Conservation (phyloP, 2,329 filamentous ascomycete species). For the Cladosporium sp. region DNA sequence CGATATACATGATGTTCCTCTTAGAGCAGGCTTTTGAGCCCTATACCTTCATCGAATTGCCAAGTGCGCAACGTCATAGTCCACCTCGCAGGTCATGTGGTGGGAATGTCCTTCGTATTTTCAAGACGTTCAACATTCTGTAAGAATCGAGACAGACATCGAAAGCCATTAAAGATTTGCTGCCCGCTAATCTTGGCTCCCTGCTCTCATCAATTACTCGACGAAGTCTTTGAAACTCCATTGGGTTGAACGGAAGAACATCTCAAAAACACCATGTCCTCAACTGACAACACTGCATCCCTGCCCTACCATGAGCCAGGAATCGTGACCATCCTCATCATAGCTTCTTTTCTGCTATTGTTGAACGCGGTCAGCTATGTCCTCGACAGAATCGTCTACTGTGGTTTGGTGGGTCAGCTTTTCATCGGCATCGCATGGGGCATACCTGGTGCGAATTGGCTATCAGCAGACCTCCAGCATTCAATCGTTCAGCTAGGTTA, state of each 20-base stretch:
- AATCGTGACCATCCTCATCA: slow-evolving; percentile 60
- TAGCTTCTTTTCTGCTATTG: slow-evolving; percentile 57
- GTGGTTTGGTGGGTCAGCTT: slow-evolving; percentile 71
- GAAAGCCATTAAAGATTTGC: not conserved
- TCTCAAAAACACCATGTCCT: not conserved
- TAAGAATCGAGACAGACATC: no score
- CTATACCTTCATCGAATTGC: not conserved
- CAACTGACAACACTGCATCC: not conserved
- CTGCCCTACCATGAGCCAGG: slow-evolving; percentile 33
- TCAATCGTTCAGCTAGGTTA: slow-evolving; percentile 68
- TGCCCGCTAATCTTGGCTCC: not conserved
- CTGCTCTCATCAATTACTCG: not conserved
- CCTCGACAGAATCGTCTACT: slow-evolving; percentile 58
- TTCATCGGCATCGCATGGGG: slow-evolving; percentile 71
- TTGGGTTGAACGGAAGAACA: not conserved
- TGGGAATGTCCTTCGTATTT: not conserved
- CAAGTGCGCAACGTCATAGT: not conserved
- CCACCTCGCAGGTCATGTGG: not conserved
- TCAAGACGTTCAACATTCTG: no score
- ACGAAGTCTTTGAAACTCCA: not conserved
- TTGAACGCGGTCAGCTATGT: slow-evolving; percentile 27
- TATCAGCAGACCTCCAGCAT: slow-evolving; percentile 54
- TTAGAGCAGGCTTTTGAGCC: not conserved
- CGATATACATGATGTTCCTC: not conserved
- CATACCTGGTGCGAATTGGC: slow-evolving; percentile 62